Conservation (phyloP, 352 stramenopile genomes). For the Globisporangium cederbergense region DNA sequence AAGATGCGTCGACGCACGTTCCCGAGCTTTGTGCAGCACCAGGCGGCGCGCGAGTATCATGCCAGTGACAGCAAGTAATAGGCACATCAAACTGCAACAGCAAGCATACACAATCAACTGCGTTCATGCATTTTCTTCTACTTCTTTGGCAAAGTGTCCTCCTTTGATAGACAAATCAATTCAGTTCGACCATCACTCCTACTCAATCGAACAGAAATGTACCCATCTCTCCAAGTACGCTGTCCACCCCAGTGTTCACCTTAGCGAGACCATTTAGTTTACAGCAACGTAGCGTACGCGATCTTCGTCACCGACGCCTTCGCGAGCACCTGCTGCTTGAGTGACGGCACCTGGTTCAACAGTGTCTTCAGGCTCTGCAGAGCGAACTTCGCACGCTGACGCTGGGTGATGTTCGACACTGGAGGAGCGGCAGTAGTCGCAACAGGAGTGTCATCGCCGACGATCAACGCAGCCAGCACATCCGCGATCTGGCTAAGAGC, state of each 20-base stretch:
- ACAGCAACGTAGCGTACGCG: constrained; percentile 28
- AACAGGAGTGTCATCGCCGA: neutral
- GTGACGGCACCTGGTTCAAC: constrained; percentile 34
- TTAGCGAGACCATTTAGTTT: constrained; percentile 11
- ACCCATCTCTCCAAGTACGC: neutral
- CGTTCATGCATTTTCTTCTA: neutral
- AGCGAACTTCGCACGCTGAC: constrained; percentile 7
- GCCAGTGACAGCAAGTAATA: constrained; percentile 16
- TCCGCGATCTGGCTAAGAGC: constrained; percentile 32
- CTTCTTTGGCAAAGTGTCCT: neutral
- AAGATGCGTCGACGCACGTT: constrained; percentile 91
- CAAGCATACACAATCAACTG: neutral
- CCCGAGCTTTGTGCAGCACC: constrained; percentile 82
- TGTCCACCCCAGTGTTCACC: neutral
- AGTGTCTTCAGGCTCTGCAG: constrained; percentile 23
- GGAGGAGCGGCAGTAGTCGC: neutral
- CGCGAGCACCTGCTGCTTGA: constrained; percentile 44
- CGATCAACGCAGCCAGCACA: constrained; percentile 21
- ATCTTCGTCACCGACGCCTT: constrained; percentile 6
- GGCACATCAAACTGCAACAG: neutral
- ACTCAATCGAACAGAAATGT: neutral
- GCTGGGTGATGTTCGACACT: constrained; percentile 10
- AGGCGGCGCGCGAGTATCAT: constrained; percentile 31
- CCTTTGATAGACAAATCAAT: neutral
- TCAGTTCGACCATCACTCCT: neutral